Base-by-base conservation (phyloP, 306 rosid genomes). In the Alnus glutinosa region DNA sequence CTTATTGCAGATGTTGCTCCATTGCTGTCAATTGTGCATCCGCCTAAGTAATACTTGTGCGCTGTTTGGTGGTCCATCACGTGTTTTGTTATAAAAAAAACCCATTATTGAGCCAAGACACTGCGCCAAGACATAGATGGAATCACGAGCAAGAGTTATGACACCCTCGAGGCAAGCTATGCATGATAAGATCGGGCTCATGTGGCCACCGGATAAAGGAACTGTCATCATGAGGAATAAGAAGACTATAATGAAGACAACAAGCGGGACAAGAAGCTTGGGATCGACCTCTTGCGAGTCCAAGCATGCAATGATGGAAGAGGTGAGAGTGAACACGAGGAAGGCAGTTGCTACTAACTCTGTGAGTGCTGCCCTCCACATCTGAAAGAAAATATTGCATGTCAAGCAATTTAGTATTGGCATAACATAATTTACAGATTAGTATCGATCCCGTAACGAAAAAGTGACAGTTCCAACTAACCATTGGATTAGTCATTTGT, bases 151-250 rank as follows among this genome's bases (percentile, higher is more conserved):
- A 13, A 77, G 78, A 36, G 90, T 79, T 3, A 89, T 74, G 37
- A 75, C 32, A 4, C 90, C 90, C 46, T 63, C 72, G 2, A 89
- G 84, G 49, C 87, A 71, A 2, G 92, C 94, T 28, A 90, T 90
- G 83, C 78, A 71, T 28, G 93, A 87, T 87, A 92, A 85, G 52
- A 86, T 78, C 0, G 92, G 93, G 82, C 88, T 90, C 89, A 92
- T 83, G 73, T 90, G 94, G 5, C 97, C 97, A 0, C 97, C 95
- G 0, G 92, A 78, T 11, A 93, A 75, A 34, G 98, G 98, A 18
- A 89, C 86, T 0, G 94, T 91, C 2, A 83, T 93, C 10, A 91
- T 12, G 66, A 93, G 82, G 87, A 94, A 89, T 66, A 94, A 87
- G 82, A 92, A 91, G 54, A 77, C 87, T 74, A 90, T 83, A 9